Base-by-base conservation (phyloP, 345 rosid species). In the Corchorus olitorius region DNA sequence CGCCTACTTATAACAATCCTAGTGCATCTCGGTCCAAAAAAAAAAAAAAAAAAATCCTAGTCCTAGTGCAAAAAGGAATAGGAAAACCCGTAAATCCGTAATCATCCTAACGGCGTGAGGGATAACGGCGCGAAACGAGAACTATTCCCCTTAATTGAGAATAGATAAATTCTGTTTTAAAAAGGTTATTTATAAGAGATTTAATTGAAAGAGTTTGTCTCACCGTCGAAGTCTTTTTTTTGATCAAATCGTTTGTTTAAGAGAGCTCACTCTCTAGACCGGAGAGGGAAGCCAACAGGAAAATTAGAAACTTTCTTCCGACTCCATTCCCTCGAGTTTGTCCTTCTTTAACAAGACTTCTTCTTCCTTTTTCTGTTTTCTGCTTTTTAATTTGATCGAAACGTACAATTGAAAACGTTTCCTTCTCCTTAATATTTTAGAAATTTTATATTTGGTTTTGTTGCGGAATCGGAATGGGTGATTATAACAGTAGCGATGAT, bases 401-500 rank as follows among this genome's bases (percentile, higher is more conserved):
- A 62, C n/a, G 66, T 62, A 6, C 66, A 62, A 62, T 34, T 2
- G 43, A 34, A n/a, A 62, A 43, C 19, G 41, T 34, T 61, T 45
- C 10, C 14, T 1, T 4, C 2, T 6, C n/a, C 8, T 60, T 27
- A 27, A 27, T 27, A 27, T 27, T 27, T 27, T 27, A 27, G 27
- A 27, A 39, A 39, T 39, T 39, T 3, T 39, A 3, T 39, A 6
- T 58, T 58, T 58, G 27, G 27, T 4, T 13, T 34, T 55, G 3
- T 56, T 19, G 1, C 8, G 66, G 19, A 15, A 62, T 62, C 34
- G 17, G 39, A 34, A 63, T 75, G 77, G 77, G 45, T 17, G 70
- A 63, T 63, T 48, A 10, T 61, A n/a, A 4, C 4, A 19, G 70
- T 75, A 12, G 48, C 77, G 77, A 75, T 48, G 60, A 63, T 9